Percentiles rank a stretch among this genome's conserved stretches.
Conservation (phyloP, 2,329 filamentous ascomycete species). For the Bipolaris sorokiniana region DNA sequence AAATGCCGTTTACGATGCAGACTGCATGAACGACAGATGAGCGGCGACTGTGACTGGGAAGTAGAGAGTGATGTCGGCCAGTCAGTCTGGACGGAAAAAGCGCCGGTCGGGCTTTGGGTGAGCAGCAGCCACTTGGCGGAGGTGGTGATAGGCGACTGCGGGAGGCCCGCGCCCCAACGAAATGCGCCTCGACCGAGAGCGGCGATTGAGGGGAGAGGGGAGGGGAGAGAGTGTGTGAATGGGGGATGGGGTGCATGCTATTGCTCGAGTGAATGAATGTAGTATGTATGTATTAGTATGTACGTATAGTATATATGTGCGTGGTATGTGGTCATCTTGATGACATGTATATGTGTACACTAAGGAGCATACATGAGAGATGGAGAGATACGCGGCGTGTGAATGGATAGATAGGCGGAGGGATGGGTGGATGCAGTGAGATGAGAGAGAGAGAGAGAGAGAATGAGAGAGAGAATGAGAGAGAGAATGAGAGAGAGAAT, state of each 20-base stretch:
- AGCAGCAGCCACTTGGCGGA: conserved; percentile 23
- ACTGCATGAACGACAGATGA: not conserved
- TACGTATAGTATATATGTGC: not conserved
- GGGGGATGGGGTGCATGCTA: too few relatives aligned
- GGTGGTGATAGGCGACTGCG: conserved; percentile 18
- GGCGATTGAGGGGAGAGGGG: conserved; percentile 1
- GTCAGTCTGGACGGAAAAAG: conserved; percentile 15
- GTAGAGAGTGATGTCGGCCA: conserved; percentile 21
- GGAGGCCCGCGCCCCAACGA: conserved; percentile 18
- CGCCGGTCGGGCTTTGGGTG: conserved; percentile 19
- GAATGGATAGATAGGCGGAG: not conserved
- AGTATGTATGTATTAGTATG: not conserved
- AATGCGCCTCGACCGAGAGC: conserved; percentile 13
- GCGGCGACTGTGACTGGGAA: not conserved
- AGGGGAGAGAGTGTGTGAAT: too few relatives aligned
- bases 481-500: conserved; percentile 19
- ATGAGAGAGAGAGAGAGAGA: too few relatives aligned
- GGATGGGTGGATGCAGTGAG: not conserved
- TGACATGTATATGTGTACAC: too few relatives aligned
- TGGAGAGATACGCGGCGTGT: not conserved
- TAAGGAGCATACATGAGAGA: too few relatives aligned
- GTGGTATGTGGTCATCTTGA: too few relatives aligned
- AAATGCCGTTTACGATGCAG: not conserved
- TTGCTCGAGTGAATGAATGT: not conserved
- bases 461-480: conserved; percentile 17